These are phyloP conservation scores for Cladophialophora carrionii DNA, from an alignment of 2,329 filamentous ascomycete genomes.

Conservation along the genomic window DNA sequence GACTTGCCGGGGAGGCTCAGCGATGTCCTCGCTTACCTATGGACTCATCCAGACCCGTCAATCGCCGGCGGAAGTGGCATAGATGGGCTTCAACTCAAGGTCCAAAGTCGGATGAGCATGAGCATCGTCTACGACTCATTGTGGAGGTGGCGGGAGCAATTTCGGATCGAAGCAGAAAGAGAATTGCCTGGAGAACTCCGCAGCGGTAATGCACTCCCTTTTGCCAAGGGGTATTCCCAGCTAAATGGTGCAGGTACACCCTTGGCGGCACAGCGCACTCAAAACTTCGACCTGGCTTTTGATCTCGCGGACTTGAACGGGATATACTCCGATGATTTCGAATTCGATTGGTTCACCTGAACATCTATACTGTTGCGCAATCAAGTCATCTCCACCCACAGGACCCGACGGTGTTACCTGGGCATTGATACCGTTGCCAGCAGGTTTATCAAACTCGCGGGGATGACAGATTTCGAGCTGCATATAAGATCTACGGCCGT, in stretches of 20 bases:
- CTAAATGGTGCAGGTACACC: constrained; percentile 4
- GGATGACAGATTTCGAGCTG: too few relatives aligned
- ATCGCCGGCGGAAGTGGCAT: constrained; percentile 22
- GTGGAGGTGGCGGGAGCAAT: constrained; percentile 71
- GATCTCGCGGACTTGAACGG: constrained; percentile 9
- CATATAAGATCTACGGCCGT: too few relatives aligned
- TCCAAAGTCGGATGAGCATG: constrained; percentile 67
- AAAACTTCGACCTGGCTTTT: constrained; percentile 1
- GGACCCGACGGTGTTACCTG: too few relatives aligned
- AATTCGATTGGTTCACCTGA: constrained; percentile 12
- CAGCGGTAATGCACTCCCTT: constrained; percentile 6
- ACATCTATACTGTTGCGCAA: constrained; percentile 38
- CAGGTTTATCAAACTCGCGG: too few relatives aligned
- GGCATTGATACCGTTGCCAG: too few relatives aligned
- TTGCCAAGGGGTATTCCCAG: not conserved
- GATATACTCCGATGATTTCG: constrained; percentile 12
- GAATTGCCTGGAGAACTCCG: not conserved
- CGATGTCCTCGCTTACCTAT: constrained; percentile 67
- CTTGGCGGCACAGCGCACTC: not conserved
- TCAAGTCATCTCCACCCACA: too few relatives aligned
- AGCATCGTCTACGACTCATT: constrained; percentile 68
- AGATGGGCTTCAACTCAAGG: constrained; percentile 60
- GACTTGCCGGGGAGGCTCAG: constrained; percentile 66
- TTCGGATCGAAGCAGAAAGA: constrained; percentile 15
- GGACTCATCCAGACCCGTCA: constrained; percentile 45